phyloP scores from a whole-genome alignment of 768 basidiomycete genomes.

The Xerocomellus amylosporus region DNA sequence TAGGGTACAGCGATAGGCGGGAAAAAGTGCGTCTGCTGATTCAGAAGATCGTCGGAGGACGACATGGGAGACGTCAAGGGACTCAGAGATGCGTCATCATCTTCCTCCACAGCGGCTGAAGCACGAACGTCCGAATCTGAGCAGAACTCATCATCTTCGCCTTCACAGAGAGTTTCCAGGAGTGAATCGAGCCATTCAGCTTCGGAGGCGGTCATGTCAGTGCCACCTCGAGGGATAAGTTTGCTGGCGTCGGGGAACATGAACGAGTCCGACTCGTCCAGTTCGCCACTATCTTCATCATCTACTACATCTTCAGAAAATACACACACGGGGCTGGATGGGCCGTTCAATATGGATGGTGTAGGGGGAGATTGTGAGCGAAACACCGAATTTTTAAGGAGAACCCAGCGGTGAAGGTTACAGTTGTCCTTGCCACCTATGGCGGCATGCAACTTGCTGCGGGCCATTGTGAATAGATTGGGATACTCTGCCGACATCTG shows the following conservation, averaged over 20 bases:
- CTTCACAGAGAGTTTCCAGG: slow-evolving; percentile 69
- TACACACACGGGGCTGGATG: slow-evolving; percentile 27
- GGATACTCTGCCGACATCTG: slow-evolving; percentile 49
- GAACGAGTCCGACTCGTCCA: slow-evolving; percentile 60
- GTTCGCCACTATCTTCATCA: slow-evolving; percentile 43
- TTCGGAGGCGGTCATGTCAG: slow-evolving; percentile 52
- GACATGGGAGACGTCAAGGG: slow-evolving; percentile 69
- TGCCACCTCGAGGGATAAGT: slow-evolving; percentile 37
- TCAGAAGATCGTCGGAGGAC: slow-evolving; percentile 71
- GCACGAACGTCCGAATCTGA: slow-evolving; percentile 45
- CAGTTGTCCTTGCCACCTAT: slow-evolving; percentile 59
- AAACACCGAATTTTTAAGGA: slow-evolving; percentile 81
- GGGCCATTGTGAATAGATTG: slow-evolving; percentile 62
- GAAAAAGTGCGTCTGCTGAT: slow-evolving; percentile 48
- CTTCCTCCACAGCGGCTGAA: slow-evolving; percentile 56
- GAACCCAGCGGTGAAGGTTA: slow-evolving; percentile 84
- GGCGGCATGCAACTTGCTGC: slow-evolving; percentile 69
- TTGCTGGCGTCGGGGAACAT: slow-evolving; percentile 78
- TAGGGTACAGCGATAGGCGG: slow-evolving; percentile 50
- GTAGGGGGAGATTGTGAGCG: slow-evolving; percentile 46
- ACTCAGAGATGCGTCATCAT: slow-evolving; percentile 54
- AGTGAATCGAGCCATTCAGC: slow-evolving; percentile 82
- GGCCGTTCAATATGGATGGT: slow-evolving; percentile 23
- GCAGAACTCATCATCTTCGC: slow-evolving; percentile 60
- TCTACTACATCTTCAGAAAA: slow-evolving; percentile 41